Conservation (phyloP, 2,329 filamentous ascomycete genomes). For the Magnaporthiopsis poae region DNA sequence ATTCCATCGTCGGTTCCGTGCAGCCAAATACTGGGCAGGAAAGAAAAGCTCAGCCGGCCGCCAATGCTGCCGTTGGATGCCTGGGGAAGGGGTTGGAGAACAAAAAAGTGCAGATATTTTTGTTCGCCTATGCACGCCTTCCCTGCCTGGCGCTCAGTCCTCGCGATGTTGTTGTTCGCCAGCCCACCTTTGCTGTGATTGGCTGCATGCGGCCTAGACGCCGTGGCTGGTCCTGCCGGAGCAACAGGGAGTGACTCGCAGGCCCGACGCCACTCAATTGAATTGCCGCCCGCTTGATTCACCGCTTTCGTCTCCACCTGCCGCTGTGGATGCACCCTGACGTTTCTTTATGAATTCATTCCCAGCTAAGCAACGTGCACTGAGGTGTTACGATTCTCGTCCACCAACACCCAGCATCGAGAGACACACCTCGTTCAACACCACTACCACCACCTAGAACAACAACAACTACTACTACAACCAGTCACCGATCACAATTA, state of each 20-base stretch:
- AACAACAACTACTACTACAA: neutral
- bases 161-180: constrained; percentile 32
- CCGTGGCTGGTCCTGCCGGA: constrained; percentile 23
- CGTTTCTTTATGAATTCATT: neutral
- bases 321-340: constrained; percentile 2
- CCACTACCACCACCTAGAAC: neutral
- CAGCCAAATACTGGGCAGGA: neutral
- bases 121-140: constrained; percentile 5
- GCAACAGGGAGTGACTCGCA: constrained; percentile 22
- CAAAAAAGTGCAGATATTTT: neutral
- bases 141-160: constrained; percentile 8
- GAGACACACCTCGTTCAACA: neutral
- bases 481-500: constrained; percentile 18
- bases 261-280: neutral
- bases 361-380: constrained; percentile 1
- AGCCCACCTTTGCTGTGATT: constrained; percentile 23
- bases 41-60: neutral
- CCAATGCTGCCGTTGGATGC: neutral
- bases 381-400: neutral
- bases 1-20: neutral
- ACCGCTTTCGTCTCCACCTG: constrained; percentile 3
- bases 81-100: neutral
- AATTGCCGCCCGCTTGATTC: neutral
- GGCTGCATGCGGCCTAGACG: constrained; percentile 17
- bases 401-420: neutral